Evolutionary conservation across 2,329 filamentous ascomycete species (phyloP), one percentile per base, ranked within the genome.

Genomic region (Aspergillus sp.): DNA sequence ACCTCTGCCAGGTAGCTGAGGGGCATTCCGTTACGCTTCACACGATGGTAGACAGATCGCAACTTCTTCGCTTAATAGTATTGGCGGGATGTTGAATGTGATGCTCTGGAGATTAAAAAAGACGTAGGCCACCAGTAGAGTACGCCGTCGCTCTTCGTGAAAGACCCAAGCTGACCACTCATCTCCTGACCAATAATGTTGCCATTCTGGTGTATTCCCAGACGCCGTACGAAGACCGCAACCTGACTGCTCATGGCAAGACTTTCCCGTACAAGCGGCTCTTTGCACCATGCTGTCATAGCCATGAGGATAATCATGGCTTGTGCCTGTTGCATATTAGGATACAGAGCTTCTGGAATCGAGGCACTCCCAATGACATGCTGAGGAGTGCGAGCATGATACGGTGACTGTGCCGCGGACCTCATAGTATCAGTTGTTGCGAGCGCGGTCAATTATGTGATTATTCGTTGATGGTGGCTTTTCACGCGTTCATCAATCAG

Each of bases 131-230:
- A 51, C 51, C 15, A 49, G 41, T 15, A 54, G 27, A 1, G 56
- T 57, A 44, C 56, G 49, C 22, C 48, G 42, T 7, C 45, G 43
- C 3, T 54, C 43, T 27, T 58, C 53, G 15, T 44, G 37, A 30
- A 33, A 10, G 12, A 54, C 45, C 56, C 53, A 58, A 2, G 22
- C 23, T 15, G 17, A 33, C 54, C 56, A 58, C 12, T 44, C 32
- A 84, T 73, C 10, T 47, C 43, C 32, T 84, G 73, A 0, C 15
- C 22, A 25, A 84, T 67, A 37, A 76, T 69, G 4, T 74, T 73
- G 43, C 84, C 76, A 0, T 79, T 77, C 32, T 83, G 78, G 49
- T 80, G 78, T 3, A 83, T 68, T 1, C 75, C 74, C 35, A 81
- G 71, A 19, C 81, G 38, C n/a, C 25, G 46, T 19, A 49, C 41